Evolutionary conservation across 768 basidiomycete species (phyloP).

Genomic region (Amanita molliuscula): DNA sequence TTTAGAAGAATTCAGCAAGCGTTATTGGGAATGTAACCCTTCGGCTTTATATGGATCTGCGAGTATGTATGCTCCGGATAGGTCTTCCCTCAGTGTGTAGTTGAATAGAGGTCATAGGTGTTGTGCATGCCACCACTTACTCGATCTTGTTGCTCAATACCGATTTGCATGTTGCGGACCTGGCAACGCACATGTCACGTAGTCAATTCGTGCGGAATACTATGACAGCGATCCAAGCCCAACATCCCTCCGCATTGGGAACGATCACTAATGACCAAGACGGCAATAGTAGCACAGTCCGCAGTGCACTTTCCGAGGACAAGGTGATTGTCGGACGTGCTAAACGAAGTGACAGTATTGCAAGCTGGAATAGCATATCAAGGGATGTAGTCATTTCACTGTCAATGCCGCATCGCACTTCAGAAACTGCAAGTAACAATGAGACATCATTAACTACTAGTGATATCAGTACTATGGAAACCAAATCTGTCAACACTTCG

Average conservation of each 20-base stretch:
- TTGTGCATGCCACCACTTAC: constrained; percentile 93
- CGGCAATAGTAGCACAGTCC: constrained; percentile 42
- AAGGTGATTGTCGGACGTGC: constrained; percentile 15
- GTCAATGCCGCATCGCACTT: constrained; percentile 18
- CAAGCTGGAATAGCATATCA: constrained; percentile 76
- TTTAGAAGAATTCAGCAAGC: constrained; percentile 79
- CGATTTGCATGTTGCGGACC: constrained; percentile 92
- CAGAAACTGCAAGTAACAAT: neutral
- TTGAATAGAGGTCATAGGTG: constrained; percentile 34
- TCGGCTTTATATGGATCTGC: constrained; percentile 71
- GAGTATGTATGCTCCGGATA: constrained; percentile 41
- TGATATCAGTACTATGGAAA: constrained; percentile 15
- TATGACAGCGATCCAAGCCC: constrained; percentile 74
- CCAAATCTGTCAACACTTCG: constrained; percentile 15
- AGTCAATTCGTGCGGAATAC: constrained; percentile 91
- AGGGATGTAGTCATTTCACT: constrained; percentile 42
- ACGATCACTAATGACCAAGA: constrained; percentile 55
- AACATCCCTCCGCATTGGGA: constrained; percentile 42
- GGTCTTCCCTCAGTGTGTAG: constrained; percentile 1
- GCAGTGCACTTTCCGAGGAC: constrained; percentile 22
- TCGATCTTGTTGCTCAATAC: constrained; percentile 93
- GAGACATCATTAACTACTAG: constrained; percentile 11
- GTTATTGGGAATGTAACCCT: constrained; percentile 91
- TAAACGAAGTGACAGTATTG: constrained; percentile 75
- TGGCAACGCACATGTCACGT: constrained; percentile 82